These are phyloP conservation scores for Tolypocladium album DNA, from an alignment of 2,329 filamentous ascomycete genomes.

Conservation along the genomic window DNA sequence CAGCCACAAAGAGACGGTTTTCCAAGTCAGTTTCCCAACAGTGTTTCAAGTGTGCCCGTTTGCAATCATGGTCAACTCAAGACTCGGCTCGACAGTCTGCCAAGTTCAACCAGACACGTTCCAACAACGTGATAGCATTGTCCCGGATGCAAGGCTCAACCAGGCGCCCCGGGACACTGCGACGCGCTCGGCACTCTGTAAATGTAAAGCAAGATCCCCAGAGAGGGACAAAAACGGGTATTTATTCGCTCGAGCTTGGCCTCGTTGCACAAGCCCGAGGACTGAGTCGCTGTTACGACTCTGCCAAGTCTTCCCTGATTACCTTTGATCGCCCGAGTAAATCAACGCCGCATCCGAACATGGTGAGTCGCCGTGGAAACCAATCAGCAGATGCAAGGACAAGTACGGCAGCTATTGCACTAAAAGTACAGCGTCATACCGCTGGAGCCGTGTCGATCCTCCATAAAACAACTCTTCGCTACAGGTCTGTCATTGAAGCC, in stretches of 20 bases:
- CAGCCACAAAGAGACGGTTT: background rate
- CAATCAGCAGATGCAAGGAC: constrained; percentile 13
- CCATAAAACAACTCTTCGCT: background rate
- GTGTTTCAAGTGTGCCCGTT: background rate
- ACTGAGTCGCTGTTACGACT: background rate
- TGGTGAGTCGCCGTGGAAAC: constrained; percentile 1
- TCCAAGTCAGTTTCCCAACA: background rate
- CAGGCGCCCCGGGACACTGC: background rate
- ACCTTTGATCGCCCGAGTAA: background rate
- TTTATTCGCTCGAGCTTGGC: background rate
- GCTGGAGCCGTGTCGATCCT: constrained; percentile 1
- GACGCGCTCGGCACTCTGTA: background rate
- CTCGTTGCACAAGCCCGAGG: background rate
- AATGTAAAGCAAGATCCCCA: background rate
- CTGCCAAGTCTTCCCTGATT: background rate
- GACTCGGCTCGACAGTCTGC: background rate
- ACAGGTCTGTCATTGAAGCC: constrained; percentile 7
- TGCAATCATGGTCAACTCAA: background rate
- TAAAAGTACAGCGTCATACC: constrained; percentile 16
- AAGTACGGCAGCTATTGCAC: constrained; percentile 14
- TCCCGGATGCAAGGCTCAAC: background rate
- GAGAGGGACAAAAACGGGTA: background rate
- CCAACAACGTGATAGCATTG: background rate
- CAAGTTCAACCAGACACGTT: background rate
- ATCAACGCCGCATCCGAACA: background rate